Percentiles rank a stretch among this genome's conserved stretches.
Conservation (phyloP, 2,329 filamentous ascomycete species). For the Ascochyta clinopodiicola region DNA sequence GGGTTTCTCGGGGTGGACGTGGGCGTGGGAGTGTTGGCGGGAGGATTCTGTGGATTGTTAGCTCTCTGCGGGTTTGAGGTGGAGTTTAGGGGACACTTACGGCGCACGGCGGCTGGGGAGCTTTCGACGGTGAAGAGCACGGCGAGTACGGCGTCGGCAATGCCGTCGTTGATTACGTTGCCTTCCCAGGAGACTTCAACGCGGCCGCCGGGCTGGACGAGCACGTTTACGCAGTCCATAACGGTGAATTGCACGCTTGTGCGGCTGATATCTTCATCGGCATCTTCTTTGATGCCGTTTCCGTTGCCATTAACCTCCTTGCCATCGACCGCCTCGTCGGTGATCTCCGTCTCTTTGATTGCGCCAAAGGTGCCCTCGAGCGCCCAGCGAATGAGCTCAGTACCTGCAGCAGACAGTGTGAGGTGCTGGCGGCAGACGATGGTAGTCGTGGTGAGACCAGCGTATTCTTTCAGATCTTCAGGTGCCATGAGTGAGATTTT, state of each 20-base stretch:
- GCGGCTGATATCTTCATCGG: slow-evolving; percentile 68
- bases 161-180: slow-evolving; percentile 95
- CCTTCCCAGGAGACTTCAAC: slow-evolving; percentile 97
- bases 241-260: slow-evolving; percentile 66
- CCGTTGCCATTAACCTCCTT: slow-evolving; percentile 50
- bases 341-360: slow-evolving; percentile 58
- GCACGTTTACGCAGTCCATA: slow-evolving; percentile 91
- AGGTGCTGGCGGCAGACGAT: slow-evolving; percentile 92
- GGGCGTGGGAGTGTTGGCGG: slow-evolving; percentile 40
- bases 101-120: slow-evolving; percentile 92
- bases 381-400: slow-evolving; percentile 92
- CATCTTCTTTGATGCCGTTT: slow-evolving; percentile 59
- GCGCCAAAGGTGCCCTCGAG: slow-evolving; percentile 92
- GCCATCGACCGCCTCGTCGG: slow-evolving; percentile 40
- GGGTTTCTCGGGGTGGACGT: slow-evolving; percentile 15
- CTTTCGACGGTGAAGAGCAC: slow-evolving; percentile 91
- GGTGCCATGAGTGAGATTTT: slow-evolving; percentile 97
- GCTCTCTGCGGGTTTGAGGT: neutral
- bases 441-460: slow-evolving; percentile 93
- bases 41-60: slow-evolving; percentile 42
- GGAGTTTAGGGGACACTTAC: slow-evolving; percentile 58
- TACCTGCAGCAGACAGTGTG: slow-evolving; percentile 83
- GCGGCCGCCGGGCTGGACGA: slow-evolving; percentile 76
- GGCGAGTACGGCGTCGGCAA: slow-evolving; percentile 96
- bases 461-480: slow-evolving; percentile 93